phyloP scores from a whole-genome alignment of 164 flowering plant species.

The Piper longum region DNA sequence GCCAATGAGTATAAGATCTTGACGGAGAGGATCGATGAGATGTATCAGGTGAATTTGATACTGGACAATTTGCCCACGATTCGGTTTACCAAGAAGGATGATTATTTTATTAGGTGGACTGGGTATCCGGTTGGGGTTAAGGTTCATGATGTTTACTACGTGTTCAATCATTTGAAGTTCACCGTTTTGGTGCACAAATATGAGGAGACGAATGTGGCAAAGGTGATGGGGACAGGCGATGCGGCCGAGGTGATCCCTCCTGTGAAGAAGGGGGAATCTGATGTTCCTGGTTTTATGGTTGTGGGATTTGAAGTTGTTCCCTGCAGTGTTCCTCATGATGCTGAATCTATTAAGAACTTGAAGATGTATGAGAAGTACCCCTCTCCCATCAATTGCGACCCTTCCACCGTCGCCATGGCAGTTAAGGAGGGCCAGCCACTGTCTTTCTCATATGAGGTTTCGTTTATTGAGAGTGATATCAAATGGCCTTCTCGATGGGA shows the following conservation, averaged over 20 bases:
- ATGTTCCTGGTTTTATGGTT: slow-evolving; percentile 65
- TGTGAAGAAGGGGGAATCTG: slow-evolving; percentile 21
- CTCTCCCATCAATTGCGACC: slow-evolving; percentile 42
- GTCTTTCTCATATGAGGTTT: slow-evolving; percentile 56
- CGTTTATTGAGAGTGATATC: slow-evolving; percentile 61
- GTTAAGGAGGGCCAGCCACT: slow-evolving; percentile 55
- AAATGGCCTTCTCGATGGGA: slow-evolving; percentile 95
- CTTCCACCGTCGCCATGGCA: slow-evolving; percentile 39
- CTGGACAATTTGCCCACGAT: slow-evolving; percentile 71
- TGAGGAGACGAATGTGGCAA: slow-evolving; percentile 61
- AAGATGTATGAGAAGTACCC: slow-evolving; percentile 49
- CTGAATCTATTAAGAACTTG: slow-evolving; percentile 33
- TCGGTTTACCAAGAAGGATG: slow-evolving; percentile 51
- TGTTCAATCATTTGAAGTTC: slow-evolving; percentile 71
- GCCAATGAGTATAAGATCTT: slow-evolving; percentile 37
- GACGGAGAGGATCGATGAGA: slow-evolving; percentile 65
- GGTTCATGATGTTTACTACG: slow-evolving; percentile 43
- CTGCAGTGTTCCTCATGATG: slow-evolving; percentile 43
- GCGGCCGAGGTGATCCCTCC: slow-evolving; percentile 52
- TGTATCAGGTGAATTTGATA: slow-evolving; percentile 77
- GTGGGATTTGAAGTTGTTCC: slow-evolving; percentile 81
- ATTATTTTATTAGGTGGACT: slow-evolving; percentile 43
- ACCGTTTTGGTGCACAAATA: slow-evolving; percentile 67
- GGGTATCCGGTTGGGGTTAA: slow-evolving; percentile 76
- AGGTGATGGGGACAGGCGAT: slow-evolving; percentile 81